phyloP scores from a whole-genome alignment of 192 early-diverging fungal genomes.

The Entomortierella beljakovae region DNA sequence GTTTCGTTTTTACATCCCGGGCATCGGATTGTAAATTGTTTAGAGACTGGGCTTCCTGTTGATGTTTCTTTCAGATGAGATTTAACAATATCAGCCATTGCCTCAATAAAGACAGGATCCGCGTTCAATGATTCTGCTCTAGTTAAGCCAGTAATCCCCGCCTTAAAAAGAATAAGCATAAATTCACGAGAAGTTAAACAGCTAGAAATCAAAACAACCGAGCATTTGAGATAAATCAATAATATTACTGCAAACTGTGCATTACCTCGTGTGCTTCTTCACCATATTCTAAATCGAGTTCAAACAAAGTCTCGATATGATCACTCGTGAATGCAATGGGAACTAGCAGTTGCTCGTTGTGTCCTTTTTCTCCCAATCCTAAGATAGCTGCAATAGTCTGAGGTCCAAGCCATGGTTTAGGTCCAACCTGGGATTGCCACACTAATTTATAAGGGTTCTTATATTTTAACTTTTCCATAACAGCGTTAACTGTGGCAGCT shows the following conservation, averaged over 20 bases:
- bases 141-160: slow-evolving; percentile 85
- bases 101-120: slow-evolving; percentile 89
- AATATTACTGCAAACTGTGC: not conserved
- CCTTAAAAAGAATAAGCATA: slow-evolving; percentile 49
- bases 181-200: too few relatives aligned
- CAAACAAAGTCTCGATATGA: slow-evolving; percentile 97
- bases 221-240: too few relatives aligned
- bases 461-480: slow-evolving; percentile 80
- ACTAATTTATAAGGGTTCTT: slow-evolving; percentile 88
- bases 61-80: slow-evolving; percentile 72
- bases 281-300: slow-evolving; percentile 95
- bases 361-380: slow-evolving; percentile 78
- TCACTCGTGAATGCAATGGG: slow-evolving; percentile 97
- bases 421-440: slow-evolving; percentile 98
- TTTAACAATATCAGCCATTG: slow-evolving; percentile 88
- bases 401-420: slow-evolving; percentile 91
- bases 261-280: slow-evolving; percentile 82
- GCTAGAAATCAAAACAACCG: too few relatives aligned
- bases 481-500: slow-evolving; percentile 82
- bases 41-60: slow-evolving; percentile 48
- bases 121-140: slow-evolving; percentile 95
- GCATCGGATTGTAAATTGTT: slow-evolving; percentile 75
- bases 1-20: slow-evolving; percentile 78
- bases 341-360: slow-evolving; percentile 86
- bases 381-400: slow-evolving; percentile 86